A percentile compares a stretch with the other conserved stretches of the same genome.
phyloP scores from a whole-genome alignment of 257 asterid genomes.

The Thymus mandschuricus region DNA sequence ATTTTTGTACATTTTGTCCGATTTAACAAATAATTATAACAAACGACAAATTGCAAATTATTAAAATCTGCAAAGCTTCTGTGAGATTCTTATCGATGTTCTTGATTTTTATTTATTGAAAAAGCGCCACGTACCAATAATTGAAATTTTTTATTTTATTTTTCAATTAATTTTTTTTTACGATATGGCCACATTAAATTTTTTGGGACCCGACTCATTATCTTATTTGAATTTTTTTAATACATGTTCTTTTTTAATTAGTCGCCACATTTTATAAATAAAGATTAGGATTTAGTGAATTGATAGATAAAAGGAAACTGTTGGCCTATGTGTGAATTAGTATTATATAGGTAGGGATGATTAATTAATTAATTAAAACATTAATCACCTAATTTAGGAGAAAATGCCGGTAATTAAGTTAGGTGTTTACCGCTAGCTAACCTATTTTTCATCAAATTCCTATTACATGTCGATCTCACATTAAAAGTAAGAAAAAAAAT shows the following conservation, averaged over 20 bases:
- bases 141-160: slow-evolving; percentile 1
- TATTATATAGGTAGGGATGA: background rate
- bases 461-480: too few species aligned
- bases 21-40: background rate
- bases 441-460: background rate
- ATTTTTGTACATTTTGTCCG: background rate
- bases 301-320: too few species aligned
- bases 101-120: slow-evolving; percentile 22
- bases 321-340: too few species aligned
- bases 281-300: background rate
- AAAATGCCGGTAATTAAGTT: background rate
- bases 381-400: background rate
- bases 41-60: slow-evolving; percentile 2
- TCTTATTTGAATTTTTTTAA: background rate
- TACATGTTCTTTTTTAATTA: background rate
- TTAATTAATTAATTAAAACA: background rate
- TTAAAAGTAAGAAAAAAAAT: too few species aligned
- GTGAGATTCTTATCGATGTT: slow-evolving; percentile 11
- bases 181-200: background rate
- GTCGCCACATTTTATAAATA: background rate
- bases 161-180: background rate
- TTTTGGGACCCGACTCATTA: slow-evolving; percentile 5
- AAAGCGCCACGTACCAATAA: slow-evolving; percentile 28
- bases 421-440: background rate
- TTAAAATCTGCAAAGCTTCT: slow-evolving; percentile 13